Base-by-base conservation (phyloP, 495 filamentous ascomycete genomes). In the Lichenothelia convexa region DNA sequence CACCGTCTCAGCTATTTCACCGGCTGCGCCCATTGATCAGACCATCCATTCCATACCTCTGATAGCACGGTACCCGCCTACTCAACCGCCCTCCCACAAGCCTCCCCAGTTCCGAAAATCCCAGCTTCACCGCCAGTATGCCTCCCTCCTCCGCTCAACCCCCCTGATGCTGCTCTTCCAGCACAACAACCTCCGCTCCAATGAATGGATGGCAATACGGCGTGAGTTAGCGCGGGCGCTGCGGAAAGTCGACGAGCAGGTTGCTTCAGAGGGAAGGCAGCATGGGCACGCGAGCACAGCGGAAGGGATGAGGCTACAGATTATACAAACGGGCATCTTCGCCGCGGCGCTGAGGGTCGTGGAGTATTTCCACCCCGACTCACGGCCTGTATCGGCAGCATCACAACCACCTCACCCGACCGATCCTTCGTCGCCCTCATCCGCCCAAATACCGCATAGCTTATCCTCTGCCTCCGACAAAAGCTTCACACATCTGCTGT, bases 51-150 rank as follows among this genome's bases (percentile, higher is more conserved):
- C 67, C 46, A 57, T 54, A 46, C 68, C 55, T 5, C 64, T 68
- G 19, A 61, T 72, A n/a, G 47, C 58, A 16, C 57, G 59, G 43
- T 69, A 60, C 43, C 75, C 81, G 19, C 65, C 70, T 4, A 80
- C 73, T 1, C 85, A 92, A 57, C 86, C 85, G 1, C 86, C 85
- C 7, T 94, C 83, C 21, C 74, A 89, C 56, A 78, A 83, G 46
- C 78, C 74, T 21, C 71, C 87, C 26, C 78, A 91, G 45, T 70
- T 75, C 51, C 80, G 89, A 43, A 92, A 94, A 62, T 76, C 87
- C n/a, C 87, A 95, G 56, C 75, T 97, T 30, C 77, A 91, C 45
- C 75, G 89, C 33, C 71, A 79, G 56, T 97, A 97, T 62, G 87
- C 86, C 40, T 91, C 91, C 5, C 66, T 94, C 41, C 72, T 97